phyloP scores from a whole-genome alignment of 768 basidiomycete species.

The Jaapia argillacea region DNA sequence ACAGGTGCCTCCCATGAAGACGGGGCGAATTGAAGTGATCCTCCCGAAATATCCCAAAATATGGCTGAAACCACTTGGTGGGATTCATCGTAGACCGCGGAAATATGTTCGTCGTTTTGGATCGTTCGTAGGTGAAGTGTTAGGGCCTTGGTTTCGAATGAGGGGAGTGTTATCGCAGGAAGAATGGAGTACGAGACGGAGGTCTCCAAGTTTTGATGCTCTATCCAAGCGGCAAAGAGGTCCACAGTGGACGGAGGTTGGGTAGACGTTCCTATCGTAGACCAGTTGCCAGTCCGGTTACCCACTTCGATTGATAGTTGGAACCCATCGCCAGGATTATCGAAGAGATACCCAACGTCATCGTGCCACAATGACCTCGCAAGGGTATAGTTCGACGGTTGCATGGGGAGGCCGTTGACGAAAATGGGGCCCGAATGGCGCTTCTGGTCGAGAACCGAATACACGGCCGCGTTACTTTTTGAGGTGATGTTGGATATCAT shows the following conservation, averaged over 20 bases:
- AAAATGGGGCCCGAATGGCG: conserved; percentile 31
- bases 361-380: conserved; percentile 51
- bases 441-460: conserved; percentile 62
- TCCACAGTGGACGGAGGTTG: conserved; percentile 47
- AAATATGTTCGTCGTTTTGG: conserved; percentile 36
- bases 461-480: conserved; percentile 34
- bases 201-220: conserved; percentile 24
- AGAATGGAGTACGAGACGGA: conserved; percentile 41
- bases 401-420: conserved; percentile 25
- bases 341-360: conserved; percentile 51
- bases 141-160: conserved; percentile 30
- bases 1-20: conserved; percentile 18
- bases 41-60: conserved; percentile 45
- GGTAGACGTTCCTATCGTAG: conserved; percentile 49
- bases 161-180: conserved; percentile 33
- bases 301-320: conserved; percentile 33
- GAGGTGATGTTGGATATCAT: conserved; percentile 45
- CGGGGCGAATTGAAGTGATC: conserved; percentile 26
- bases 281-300: conserved; percentile 48
- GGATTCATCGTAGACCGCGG: conserved; percentile 37
- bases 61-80: conserved; percentile 36
- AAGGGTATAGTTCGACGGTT: conserved; percentile 14
- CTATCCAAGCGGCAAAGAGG: conserved; percentile 56
- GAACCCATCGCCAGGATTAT: conserved; percentile 13
- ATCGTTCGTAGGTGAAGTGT: conserved; percentile 24